Evolutionary conservation across 768 basidiomycete species (phyloP), one percentile per base, ranked within the genome.

Genomic region (Tricholoma bakamatsutake): DNA sequence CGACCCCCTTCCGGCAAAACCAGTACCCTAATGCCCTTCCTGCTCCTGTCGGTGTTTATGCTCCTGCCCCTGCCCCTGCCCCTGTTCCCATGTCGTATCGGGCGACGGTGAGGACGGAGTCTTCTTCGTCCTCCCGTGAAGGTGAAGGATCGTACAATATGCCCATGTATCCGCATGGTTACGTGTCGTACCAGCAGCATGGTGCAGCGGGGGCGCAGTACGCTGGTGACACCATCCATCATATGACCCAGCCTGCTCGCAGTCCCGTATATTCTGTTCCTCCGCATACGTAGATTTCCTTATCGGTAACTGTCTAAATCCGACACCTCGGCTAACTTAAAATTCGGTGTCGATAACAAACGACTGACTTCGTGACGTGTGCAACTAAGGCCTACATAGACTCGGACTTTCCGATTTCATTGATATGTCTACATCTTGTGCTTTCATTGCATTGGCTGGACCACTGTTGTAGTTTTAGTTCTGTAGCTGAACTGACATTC

Each of bases 171-270:
- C 61, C 61, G 1, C 53, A 48, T 17, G 63, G 61, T 17, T 62
- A 60, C 42, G 63, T 64, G 27, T 52, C 53, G 21, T 50, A 50
- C 46, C 45, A 52, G 21, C 50, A 57, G 18, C 55, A 60, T 9
- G 55, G 28, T 15, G 48, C 52, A 6, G 55, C 52, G 28, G 54
- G 53, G 15, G 56, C 42, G 31, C 40, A 60, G n/a, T 59, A 42
- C 40, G 7, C 50, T 34, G 55, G 34, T 17, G 46, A 48, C n/a
- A 13, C 46, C 28, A 48, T 48, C n/a, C 46, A 48, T 30, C 24
- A 47, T 31, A 15, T 30, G 28, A 13, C 15, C 8, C 13, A 30
- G 24, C 2, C 30, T n/a, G 28, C 46, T 10, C 46, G 10, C 21
- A 11, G 18, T 43, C 21, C 42, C 10, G 42, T 46, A 5, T 28